Percentiles rank a stretch among this genome's conserved stretches.
Conservation (phyloP, 2,329 filamentous ascomycete species). For the Dothideomycetes sp. region DNA sequence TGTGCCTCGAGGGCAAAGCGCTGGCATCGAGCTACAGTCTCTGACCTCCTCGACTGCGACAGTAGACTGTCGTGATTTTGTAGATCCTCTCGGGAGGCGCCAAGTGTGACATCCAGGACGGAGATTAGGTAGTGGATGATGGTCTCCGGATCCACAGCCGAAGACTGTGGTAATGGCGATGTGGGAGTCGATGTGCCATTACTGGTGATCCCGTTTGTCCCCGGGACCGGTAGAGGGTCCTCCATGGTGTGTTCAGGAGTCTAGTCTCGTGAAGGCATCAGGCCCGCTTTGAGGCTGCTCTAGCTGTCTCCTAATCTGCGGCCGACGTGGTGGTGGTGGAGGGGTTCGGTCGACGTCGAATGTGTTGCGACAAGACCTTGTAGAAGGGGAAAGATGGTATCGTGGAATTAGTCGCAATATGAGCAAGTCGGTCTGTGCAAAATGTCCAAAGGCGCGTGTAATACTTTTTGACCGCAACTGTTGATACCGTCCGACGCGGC, state of each 20-base stretch:
- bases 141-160: constrained; percentile 31
- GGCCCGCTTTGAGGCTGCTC: neutral
- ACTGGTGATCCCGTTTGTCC: constrained; percentile 22
- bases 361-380: no score
- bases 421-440: no score
- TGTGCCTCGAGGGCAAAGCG: constrained; percentile 85
- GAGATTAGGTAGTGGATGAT: constrained; percentile 38
- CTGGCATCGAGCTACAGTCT: constrained; percentile 77
- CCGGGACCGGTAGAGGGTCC: constrained; percentile 23
- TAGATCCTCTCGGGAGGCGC: constrained; percentile 59
- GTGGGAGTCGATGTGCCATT: constrained; percentile 13
- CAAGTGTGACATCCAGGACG: constrained; percentile 37
- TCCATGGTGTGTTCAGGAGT: constrained; percentile 18
- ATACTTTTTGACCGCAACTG: no score
- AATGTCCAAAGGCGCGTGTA: no score
- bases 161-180: constrained; percentile 14
- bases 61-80: constrained; percentile 73
- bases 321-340: neutral
- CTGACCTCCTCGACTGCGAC: constrained; percentile 56
- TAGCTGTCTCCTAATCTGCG: neutral
- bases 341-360: neutral
- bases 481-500: no score
- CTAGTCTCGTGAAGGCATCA: neutral
- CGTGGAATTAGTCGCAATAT: no score
- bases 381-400: no score